Conservation (phyloP, 257 asterid genomes). For the Plantago elongata region DNA sequence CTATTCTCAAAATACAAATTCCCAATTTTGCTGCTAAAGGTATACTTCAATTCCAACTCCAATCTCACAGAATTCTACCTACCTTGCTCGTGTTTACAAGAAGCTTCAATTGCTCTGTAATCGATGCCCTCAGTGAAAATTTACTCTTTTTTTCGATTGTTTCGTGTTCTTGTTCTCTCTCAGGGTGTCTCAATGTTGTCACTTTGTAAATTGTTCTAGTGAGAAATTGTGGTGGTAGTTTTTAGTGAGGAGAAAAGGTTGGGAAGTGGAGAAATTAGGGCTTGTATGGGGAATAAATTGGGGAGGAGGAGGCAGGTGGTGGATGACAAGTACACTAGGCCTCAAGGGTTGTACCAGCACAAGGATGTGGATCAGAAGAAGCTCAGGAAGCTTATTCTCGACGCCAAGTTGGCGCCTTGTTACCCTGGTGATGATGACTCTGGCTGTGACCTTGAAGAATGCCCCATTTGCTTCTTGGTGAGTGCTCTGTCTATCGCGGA, state of each 20-base stretch:
- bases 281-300: constrained; percentile 88
- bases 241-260: constrained; percentile 17
- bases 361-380: constrained; percentile 97
- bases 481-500: constrained; percentile 20
- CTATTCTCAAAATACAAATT: too few species aligned
- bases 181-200: constrained; percentile 19
- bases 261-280: constrained; percentile 25
- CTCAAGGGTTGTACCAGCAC: constrained; percentile 96
- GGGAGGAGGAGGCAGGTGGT: constrained; percentile 93
- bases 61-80: constrained; percentile 11
- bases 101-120: too few species aligned
- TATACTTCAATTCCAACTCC: too few species aligned
- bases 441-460: constrained; percentile 80
- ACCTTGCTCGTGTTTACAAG: background rate
- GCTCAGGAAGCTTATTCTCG: constrained; percentile 88
- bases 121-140: too few species aligned
- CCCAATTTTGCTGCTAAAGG: too few species aligned
- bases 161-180: background rate
- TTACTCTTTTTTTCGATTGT: too few species aligned
- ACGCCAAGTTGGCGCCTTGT: constrained; percentile 96
- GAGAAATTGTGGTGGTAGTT: constrained; percentile 17
- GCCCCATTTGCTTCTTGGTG: constrained; percentile 99
- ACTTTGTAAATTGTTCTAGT: constrained; percentile 14
- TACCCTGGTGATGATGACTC: constrained; percentile 94
- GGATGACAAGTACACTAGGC: constrained; percentile 98